Base-by-base conservation (phyloP, 768 basidiomycete species). In the Phlebiopsis gigantea region DNA sequence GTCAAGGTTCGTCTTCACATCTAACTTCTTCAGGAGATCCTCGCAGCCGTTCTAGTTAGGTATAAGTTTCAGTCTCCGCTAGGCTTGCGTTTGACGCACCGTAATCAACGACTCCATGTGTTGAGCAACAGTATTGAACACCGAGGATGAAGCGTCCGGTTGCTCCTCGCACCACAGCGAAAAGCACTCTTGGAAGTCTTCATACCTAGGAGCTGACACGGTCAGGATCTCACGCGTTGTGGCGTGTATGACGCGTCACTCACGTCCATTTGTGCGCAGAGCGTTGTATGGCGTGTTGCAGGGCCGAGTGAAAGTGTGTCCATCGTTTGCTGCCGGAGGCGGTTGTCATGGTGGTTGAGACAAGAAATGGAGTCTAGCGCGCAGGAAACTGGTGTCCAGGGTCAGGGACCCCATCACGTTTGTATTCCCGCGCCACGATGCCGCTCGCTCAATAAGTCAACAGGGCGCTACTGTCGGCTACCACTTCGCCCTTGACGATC, bases 1-100 rank as follows among this genome's bases (percentile, higher is more conserved):
- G 66, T 92, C 88, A 29, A 91, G 79, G 61, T 81, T 85, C 45
- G 85, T 82, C 61, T 81, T 80, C 1, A 87, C 82, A 50, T 80
- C 75, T 63, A 87, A 85, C 54, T 85, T 79, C 26, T 75, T 79
- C 67, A 90, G 85, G n/a, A 91, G 60, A 34, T 82, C 79, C 51
- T 90, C 85, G 41, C 86, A 77, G 58, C 84, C 81, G 34, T 79
- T 78, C 87, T 90, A 34, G n/a, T 22, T 44, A 21, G 28, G 22
- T 21, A 9, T 44, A 2, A 54, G 48, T 4, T 21, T 14, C 30
- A 21, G 31, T 15, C n/a, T 10, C 7, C n/a, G 1, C 34, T 0
- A 55, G 44, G 22, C 28, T n/a, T 44, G 17, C 29, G n/a, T 6
- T 30, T 14, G 7, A 55, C 64, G 57, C 55, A 62, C 70, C 53